phyloP scores from a whole-genome alignment of 2,329 filamentous ascomycete species.

The Hypoxylon sp. region DNA sequence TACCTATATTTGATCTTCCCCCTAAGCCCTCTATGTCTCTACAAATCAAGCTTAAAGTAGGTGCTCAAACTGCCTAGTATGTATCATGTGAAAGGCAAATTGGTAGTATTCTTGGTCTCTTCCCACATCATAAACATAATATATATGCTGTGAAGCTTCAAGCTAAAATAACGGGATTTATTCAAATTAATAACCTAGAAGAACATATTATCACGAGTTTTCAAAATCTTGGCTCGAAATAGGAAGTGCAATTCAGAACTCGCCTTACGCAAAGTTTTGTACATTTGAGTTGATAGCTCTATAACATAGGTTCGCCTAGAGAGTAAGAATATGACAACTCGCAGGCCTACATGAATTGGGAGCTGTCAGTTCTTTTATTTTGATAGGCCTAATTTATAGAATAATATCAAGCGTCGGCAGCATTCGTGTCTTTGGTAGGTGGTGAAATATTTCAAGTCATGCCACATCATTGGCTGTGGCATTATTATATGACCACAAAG shows the following conservation, averaged over 20 bases:
- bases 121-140: neutral
- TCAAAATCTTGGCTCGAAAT: constrained; percentile 10
- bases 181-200: constrained; percentile 2
- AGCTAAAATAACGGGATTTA: neutral
- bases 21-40: neutral
- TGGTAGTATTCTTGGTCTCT: constrained; percentile 4
- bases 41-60: neutral
- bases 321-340: neutral
- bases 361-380: neutral
- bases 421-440: constrained; percentile 1
- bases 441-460: constrained; percentile 1
- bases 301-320: neutral
- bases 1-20: neutral
- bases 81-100: constrained; percentile 2
- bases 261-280: constrained; percentile 4
- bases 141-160: neutral
- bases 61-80: neutral
- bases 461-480: constrained; percentile 10
- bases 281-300: neutral
- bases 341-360: neutral
- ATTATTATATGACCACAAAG: constrained; percentile 12
- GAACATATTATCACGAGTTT: neutral
- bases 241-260: neutral
- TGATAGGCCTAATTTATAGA: neutral
- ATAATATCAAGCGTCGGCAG: neutral